Conservation (phyloP, 176 grass and related monocot genomes). For the Zoysia pacifica region DNA sequence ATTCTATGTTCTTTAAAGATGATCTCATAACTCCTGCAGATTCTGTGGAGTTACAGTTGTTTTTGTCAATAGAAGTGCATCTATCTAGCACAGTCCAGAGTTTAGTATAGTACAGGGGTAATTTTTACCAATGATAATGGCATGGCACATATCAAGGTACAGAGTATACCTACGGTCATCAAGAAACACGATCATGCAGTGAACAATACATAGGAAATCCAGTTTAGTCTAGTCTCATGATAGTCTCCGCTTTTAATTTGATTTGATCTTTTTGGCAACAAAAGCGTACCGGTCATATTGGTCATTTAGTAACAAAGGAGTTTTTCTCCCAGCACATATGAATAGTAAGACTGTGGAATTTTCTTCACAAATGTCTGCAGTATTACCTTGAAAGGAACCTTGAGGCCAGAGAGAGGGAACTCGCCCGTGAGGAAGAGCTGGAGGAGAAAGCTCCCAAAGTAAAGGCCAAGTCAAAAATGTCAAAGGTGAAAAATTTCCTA, state of each 20-base stretch:
- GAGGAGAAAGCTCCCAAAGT: slow-evolving; percentile 86
- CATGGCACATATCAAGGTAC: background rate
- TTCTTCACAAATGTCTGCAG: slow-evolving; percentile 48
- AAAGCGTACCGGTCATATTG: background rate
- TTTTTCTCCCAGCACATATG: background rate
- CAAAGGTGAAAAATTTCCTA: slow-evolving; percentile 60
- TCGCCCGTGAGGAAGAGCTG: slow-evolving; percentile 83
- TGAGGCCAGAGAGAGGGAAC: slow-evolving; percentile 86
- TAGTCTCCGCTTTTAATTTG: background rate
- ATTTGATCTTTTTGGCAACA: slow-evolving; percentile 5
- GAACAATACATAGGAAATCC: background rate
- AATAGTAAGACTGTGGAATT: background rate
- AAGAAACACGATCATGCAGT: background rate
- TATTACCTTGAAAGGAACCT: slow-evolving; percentile 99
- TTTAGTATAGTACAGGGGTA: background rate
- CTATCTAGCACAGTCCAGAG: background rate
- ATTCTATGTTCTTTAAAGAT: slow-evolving; percentile 25
- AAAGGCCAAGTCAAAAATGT: slow-evolving; percentile 98
- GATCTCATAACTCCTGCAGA: background rate
- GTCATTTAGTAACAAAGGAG: background rate
- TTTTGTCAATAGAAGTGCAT: slow-evolving; percentile 11
- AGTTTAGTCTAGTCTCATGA: background rate
- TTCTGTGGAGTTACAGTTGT: slow-evolving; percentile 6
- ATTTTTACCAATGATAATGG: background rate
- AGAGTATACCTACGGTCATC: slow-evolving; percentile 3